These are phyloP conservation scores for Pistacia integerrima DNA, from an alignment of 345 rosid species.

Conservation along the genomic window DNA sequence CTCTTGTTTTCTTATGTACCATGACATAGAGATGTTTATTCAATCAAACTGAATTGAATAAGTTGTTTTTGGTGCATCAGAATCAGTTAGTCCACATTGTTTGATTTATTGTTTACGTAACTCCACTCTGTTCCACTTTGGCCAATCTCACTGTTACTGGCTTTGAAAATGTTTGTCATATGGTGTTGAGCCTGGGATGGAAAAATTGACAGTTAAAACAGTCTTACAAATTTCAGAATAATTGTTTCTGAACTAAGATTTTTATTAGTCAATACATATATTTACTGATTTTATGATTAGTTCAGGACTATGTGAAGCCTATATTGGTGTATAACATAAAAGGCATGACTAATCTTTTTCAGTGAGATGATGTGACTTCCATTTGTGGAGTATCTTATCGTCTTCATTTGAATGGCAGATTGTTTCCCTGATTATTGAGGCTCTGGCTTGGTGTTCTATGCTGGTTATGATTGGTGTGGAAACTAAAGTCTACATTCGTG, in stretches of 20 bases:
- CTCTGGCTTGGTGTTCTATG: slow-evolving; percentile 81
- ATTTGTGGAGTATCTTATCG: slow-evolving; percentile 13
- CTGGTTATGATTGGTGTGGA: slow-evolving; percentile 75
- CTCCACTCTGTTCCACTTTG: background rate
- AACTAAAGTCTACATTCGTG: slow-evolving; percentile 75
- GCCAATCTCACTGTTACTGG: background rate
- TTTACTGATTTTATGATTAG: background rate
- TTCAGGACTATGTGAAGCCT: background rate
- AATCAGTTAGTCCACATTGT: background rate
- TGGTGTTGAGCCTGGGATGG: background rate
- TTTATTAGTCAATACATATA: background rate
- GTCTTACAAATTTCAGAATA: too few species aligned
- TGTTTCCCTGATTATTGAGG: slow-evolving; percentile 68
- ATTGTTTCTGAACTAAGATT: background rate
- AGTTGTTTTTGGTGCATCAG: slow-evolving; percentile 8
- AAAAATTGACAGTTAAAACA: background rate
- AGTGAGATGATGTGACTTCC: slow-evolving; percentile 2
- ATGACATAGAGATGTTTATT: background rate
- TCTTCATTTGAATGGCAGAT: slow-evolving; percentile 47
- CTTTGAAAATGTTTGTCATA: background rate
- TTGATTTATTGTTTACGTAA: background rate
- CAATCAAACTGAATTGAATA: background rate
- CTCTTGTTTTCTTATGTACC: background rate
- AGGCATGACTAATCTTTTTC: background rate
- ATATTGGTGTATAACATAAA: background rate